Percentiles rank a stretch among this genome's conserved stretches.
These are phyloP conservation scores for Ulmus americana DNA, from an alignment of 331 rosid species.

Conservation along the genomic window DNA sequence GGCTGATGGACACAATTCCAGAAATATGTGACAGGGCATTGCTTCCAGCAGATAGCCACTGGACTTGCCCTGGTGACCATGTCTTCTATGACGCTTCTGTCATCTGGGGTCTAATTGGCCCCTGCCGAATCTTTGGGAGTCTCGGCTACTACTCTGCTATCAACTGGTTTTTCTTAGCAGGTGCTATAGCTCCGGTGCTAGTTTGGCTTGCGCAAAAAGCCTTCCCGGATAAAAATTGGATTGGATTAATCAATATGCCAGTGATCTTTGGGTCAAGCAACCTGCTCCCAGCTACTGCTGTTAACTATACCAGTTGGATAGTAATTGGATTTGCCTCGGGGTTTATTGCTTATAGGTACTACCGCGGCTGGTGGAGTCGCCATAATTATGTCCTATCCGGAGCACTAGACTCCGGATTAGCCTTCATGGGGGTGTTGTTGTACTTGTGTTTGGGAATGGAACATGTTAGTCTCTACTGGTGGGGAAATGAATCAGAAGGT, in stretches of 20 bases:
- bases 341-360: slow-evolving; percentile 41
- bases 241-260: slow-evolving; percentile 43
- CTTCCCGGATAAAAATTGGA: slow-evolving; percentile 46
- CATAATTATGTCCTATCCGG: slow-evolving; percentile 52
- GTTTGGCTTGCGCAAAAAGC: slow-evolving; percentile 57
- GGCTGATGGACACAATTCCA: slow-evolving; percentile 58
- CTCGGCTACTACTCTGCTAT: slow-evolving; percentile 55
- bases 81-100: slow-evolving; percentile 76
- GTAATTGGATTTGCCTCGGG: slow-evolving; percentile 56
- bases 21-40: slow-evolving; percentile 48
- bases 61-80: slow-evolving; percentile 76
- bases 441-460: slow-evolving; percentile 56
- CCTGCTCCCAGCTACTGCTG: slow-evolving; percentile 64
- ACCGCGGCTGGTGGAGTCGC: slow-evolving; percentile 53
- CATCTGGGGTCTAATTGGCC: slow-evolving; percentile 66
- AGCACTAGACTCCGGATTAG: slow-evolving; percentile 65
- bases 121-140: slow-evolving; percentile 54
- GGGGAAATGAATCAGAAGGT: slow-evolving; percentile 56
- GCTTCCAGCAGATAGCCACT: slow-evolving; percentile 59
- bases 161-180: slow-evolving; percentile 53
- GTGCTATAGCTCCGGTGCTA: slow-evolving; percentile 40
- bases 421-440: slow-evolving; percentile 57
- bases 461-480: slow-evolving; percentile 45
- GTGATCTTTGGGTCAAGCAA: slow-evolving; percentile 43
- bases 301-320: slow-evolving; percentile 50